Base-by-base conservation (phyloP, 2,329 filamentous ascomycete genomes). In the Aspergillus quadrilineatus region DNA sequence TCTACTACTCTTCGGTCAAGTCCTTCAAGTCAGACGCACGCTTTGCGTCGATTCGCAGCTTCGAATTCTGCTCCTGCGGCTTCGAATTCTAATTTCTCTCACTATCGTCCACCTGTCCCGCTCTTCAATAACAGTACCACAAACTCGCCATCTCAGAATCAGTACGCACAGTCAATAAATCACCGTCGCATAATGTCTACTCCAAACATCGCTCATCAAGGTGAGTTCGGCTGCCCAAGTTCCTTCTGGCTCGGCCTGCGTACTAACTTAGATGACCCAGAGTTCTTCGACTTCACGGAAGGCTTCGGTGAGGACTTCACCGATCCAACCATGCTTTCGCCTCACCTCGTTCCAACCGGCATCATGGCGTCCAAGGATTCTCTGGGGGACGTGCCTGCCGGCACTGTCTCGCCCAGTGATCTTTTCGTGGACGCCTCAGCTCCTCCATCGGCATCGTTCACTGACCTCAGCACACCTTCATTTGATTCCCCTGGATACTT, bases 401-500 rank as follows among this genome's bases (percentile, higher is more conserved):
- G 82, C 66, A 96, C 92, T 42, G 84, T 96, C 60, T 96, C 92
- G 60, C 92, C 92, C 17, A 87, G 89, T 73, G 91, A 96, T 68
- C 80, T 96, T 63, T 77, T 88, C 63, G 80, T 92, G 65, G 84
- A 85, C 64, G 85, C 85, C 68, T 95, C 90, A 60, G 85, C 90
- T 37, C 92, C 92, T 30, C 90, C 90, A 69, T 96, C 92, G 2
- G 82, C 87, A 46, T 86, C 89, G 34, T 85, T 94, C 69, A 96
- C 92, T 36, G 86, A 91, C 61, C 70, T 96, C 74, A 96, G 91
- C 56, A 94, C 92, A 58, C 92, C 92, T 44, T 87, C 85, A 67
- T 83, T 89, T 69, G 89, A 87, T 66, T 95, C 90, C 51, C 90
- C 90, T 9, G 88, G 67, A 9, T 69, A 85, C 57, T 86, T 88